These are phyloP conservation scores for Pseudogymnoascus sp. DNA, from an alignment of 2,329 filamentous ascomycete species.

Conservation along the genomic window DNA sequence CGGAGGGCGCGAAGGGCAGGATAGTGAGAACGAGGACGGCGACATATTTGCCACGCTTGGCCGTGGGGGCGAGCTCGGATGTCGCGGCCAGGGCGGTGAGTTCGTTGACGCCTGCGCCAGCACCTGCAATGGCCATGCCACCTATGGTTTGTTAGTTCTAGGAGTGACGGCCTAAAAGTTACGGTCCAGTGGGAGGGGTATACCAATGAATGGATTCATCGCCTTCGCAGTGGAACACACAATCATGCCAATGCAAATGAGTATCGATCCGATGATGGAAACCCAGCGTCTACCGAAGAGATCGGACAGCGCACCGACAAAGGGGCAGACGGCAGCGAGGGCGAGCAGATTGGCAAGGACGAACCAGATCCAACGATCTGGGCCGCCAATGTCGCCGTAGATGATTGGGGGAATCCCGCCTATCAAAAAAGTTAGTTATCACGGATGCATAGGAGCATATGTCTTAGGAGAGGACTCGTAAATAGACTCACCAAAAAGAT, in stretches of 20 bases:
- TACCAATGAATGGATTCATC: conserved; percentile 56
- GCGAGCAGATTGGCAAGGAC: conserved; percentile 44
- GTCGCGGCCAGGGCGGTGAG: conserved; percentile 60
- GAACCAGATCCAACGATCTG: conserved; percentile 30
- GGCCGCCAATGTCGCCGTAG: conserved; percentile 48
- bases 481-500: conserved; percentile 34
- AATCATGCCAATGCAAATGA: conserved; percentile 51
- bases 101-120: conserved; percentile 60
- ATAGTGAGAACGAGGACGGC: conserved; percentile 51
- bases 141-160: conserved; percentile 26
- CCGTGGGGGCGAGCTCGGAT: conserved; percentile 57
- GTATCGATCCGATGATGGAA: conserved; percentile 42
- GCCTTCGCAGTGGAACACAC: conserved; percentile 46
- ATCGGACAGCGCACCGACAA: conserved; percentile 59
- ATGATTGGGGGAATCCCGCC: conserved; percentile 42
- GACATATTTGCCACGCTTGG: conserved; percentile 54
- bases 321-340: conserved; percentile 48
- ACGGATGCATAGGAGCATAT: background rate
- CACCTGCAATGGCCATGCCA: conserved; percentile 46
- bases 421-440: conserved; percentile 14
- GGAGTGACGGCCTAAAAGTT: background rate
- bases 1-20: conserved; percentile 51
- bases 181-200: conserved; percentile 10
- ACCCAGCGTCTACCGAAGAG: conserved; percentile 54
- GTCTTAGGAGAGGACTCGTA: background rate